These are phyloP conservation scores for Anisogramma anomala DNA, from an alignment of 2,329 filamentous ascomycete genomes.

Conservation along the genomic window DNA sequence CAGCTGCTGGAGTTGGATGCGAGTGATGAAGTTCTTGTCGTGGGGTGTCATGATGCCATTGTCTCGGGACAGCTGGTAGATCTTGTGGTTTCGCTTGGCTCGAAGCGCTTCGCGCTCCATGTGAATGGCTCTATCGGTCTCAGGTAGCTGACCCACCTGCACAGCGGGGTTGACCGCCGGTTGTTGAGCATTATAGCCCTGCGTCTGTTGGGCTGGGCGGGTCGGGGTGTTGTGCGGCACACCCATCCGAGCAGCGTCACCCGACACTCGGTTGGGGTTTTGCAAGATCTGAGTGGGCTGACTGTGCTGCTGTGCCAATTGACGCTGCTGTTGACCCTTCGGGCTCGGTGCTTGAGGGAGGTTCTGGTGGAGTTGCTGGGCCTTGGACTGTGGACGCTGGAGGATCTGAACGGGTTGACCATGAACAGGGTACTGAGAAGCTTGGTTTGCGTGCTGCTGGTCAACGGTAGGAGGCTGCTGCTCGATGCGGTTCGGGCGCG, in stretches of 20 bases:
- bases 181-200: constrained; percentile 49
- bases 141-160: constrained; percentile 64
- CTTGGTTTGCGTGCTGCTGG: constrained; percentile 20
- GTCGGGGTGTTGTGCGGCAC: constrained; percentile 20
- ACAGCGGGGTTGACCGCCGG: constrained; percentile 50
- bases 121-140: constrained; percentile 74
- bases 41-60: constrained; percentile 98
- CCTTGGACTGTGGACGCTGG: constrained; percentile 38
- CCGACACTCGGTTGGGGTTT: constrained; percentile 57
- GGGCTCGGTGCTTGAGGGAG: constrained; percentile 22
- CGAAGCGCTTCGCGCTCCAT: constrained; percentile 86
- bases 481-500: constrained; percentile 7
- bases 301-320: constrained; percentile 21
- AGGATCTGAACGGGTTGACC: constrained; percentile 43
- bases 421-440: constrained; percentile 25
- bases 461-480: constrained; percentile 17
- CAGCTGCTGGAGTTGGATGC: constrained; percentile 93
- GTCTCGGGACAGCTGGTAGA: constrained; percentile 81
- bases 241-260: constrained; percentile 31
- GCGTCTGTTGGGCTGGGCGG: constrained; percentile 26
- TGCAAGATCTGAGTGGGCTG: constrained; percentile 68
- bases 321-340: constrained; percentile 16
- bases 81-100: constrained; percentile 97
- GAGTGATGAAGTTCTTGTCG: constrained; percentile 98
- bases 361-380: constrained; percentile 23